Evolutionary conservation across 306 rosid genomes (phyloP), one percentile per base, ranked within the genome.

Genomic region (Datisca glomerata): DNA sequence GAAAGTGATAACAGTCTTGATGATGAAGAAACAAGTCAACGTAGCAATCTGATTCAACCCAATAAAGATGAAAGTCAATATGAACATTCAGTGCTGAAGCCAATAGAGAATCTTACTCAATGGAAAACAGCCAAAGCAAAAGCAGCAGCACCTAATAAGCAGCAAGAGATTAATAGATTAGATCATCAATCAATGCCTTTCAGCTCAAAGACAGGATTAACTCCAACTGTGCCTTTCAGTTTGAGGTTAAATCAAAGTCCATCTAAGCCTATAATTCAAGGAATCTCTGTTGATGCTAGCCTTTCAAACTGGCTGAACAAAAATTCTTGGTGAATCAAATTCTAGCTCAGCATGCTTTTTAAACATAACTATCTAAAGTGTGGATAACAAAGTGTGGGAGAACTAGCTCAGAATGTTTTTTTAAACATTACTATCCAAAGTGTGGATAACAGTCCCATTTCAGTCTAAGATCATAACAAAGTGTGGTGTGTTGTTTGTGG

Each of bases 101-200:
- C 98, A 18, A 66, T 89, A 15, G 93, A 84, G 59, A 84, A 89
- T 58, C 68, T 89, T 28, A 61, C 53, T 44, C 86, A 89, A 50
- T 87, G 97, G 98, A 84, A 80, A 61, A 76, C 79, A 54, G 86
- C 80, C 43, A 89, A 89, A 57, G 80, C 80, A 45, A 70, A 72
- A 74, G 63, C 67, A 64, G 41, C 66, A 54, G 43, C 80, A 54
- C 32, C 61, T 18, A 73, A 18, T 32, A 29, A 68, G 55, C 58
- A 69, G 41, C 77, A 64, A 65, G 92, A 82, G 67, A 72, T 67
- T 60, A 57, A 52, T 18, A 57, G 66, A 47, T 53, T 58, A 18
- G 48, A 43, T 41, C 56, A 60, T 49, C 51, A 57, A 41, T 41
- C 70, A 43, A 20, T 18, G 51, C 43, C 61, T 17, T 36, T 32